Evolutionary conservation across 1,139 yeast species (phyloP).

Genomic region (Hansenula sp.): DNA sequence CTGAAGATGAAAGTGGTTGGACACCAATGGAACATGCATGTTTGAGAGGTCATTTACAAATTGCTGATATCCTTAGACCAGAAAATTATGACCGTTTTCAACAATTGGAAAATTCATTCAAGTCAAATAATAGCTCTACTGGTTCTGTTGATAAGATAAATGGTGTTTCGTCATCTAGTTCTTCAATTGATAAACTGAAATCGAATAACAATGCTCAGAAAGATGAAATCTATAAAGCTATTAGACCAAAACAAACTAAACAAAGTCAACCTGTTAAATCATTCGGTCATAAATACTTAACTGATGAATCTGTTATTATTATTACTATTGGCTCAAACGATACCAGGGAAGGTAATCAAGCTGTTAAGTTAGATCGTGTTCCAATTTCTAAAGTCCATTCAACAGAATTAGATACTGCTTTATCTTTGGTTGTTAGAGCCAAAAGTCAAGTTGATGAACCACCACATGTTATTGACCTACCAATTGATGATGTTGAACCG

Average conservation of each 20-base stretch:
- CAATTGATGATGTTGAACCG: conserved; percentile 86
- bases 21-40: conserved; percentile 96
- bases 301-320: conserved; percentile 63
- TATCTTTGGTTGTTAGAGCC: conserved; percentile 70
- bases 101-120: not conserved
- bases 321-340: conserved; percentile 89
- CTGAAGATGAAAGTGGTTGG: conserved; percentile 89
- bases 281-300: conserved; percentile 78
- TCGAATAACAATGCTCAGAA: conserved; percentile 7
- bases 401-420: conserved; percentile 85
- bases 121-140: conserved; percentile 5
- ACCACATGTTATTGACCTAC: conserved; percentile 74
- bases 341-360: conserved; percentile 52
- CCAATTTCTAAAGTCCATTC: conserved; percentile 72
- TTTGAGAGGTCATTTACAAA: conserved; percentile 77
- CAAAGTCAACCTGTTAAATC: conserved; percentile 58
- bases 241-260: conserved; percentile 16
- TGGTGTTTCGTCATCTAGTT: conserved; percentile 10
- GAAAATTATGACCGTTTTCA: conserved; percentile 15
- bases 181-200: conserved; percentile 36
- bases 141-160: conserved; percentile 12
- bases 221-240: conserved; percentile 16
- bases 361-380: conserved; percentile 70
- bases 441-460: conserved; percentile 47
- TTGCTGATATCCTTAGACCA: conserved; percentile 53